Percentiles rank a stretch among this genome's conserved stretches.
phyloP scores from a whole-genome alignment of 2,329 filamentous ascomycete species.

The Xylariaceae sp. region DNA sequence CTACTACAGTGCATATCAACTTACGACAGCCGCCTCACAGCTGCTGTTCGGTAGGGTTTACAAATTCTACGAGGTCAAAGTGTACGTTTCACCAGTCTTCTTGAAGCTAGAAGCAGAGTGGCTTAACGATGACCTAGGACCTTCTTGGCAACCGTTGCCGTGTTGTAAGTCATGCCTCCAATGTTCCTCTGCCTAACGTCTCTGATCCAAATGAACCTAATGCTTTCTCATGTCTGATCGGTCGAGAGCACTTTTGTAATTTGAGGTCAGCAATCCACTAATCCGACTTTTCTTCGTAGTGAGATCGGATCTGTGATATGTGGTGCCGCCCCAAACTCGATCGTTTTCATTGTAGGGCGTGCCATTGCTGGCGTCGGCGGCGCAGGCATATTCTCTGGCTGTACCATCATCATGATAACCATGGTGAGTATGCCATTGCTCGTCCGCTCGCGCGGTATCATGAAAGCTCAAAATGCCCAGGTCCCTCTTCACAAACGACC shows the following conservation, averaged over 20 bases:
- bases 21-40: constrained; percentile 55
- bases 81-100: constrained; percentile 27
- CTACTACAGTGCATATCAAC: constrained; percentile 44
- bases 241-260: too few relatives aligned
- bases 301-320: constrained; percentile 51
- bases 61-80: constrained; percentile 49
- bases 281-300: neutral
- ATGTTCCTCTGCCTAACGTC: too few relatives aligned
- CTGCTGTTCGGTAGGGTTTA: constrained; percentile 53
- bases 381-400: constrained; percentile 55
- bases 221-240: too few relatives aligned
- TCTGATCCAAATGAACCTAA: too few relatives aligned
- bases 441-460: too few relatives aligned
- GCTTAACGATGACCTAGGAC: constrained; percentile 26
- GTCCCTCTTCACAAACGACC: constrained; percentile 55
- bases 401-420: constrained; percentile 53
- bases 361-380: constrained; percentile 54
- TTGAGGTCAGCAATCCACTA: too few relatives aligned
- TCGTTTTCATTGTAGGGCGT: constrained; percentile 52
- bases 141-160: constrained; percentile 44
- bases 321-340: constrained; percentile 50
- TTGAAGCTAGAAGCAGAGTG: neutral
- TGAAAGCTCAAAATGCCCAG: too few relatives aligned
- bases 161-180: constrained; percentile 33
- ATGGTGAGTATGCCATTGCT: constrained; percentile 35